Percentiles rank a stretch among this genome's conserved stretches.
phyloP scores from a whole-genome alignment of 176 grass and related monocot species.

The Urochloa ruziziensis region DNA sequence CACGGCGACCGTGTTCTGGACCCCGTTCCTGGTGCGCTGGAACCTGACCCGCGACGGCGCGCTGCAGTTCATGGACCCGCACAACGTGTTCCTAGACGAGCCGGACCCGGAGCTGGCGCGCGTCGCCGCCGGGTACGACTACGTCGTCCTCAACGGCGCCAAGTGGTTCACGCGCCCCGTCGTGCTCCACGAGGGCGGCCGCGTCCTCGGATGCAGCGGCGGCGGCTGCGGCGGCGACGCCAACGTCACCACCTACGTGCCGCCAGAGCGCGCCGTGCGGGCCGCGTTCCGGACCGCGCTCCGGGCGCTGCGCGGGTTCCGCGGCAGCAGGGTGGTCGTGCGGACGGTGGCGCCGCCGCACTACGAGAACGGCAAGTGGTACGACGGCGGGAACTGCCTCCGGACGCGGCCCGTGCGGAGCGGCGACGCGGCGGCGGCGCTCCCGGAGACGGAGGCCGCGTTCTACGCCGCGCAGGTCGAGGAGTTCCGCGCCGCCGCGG shows the following conservation, averaged over 20 bases:
- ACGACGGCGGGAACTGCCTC: slow-evolving; percentile 51
- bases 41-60: slow-evolving; percentile 33
- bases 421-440: slow-evolving; percentile 8
- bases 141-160: slow-evolving; percentile 62
- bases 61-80: slow-evolving; percentile 58
- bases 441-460: slow-evolving; percentile 32
- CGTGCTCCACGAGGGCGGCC: slow-evolving; percentile 41
- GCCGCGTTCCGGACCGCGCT: slow-evolving; percentile 45
- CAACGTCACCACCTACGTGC: not conserved
- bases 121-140: slow-evolving; percentile 43
- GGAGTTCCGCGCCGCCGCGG: slow-evolving; percentile 31
- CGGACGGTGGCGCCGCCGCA: slow-evolving; percentile 55
- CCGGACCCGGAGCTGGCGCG: slow-evolving; percentile 44
- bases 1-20: slow-evolving; percentile 58
- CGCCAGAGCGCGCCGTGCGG: slow-evolving; percentile 16
- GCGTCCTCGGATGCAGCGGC: slow-evolving; percentile 41
- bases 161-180: slow-evolving; percentile 61
- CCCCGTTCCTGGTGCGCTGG: slow-evolving; percentile 60
- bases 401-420: slow-evolving; percentile 32
- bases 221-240: slow-evolving; percentile 3
- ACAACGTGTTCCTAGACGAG: slow-evolving; percentile 76
- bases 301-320: slow-evolving; percentile 41
- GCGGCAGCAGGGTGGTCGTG: slow-evolving; percentile 36
- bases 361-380: slow-evolving; percentile 60
- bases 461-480: slow-evolving; percentile 59